A percentile compares a stretch with the other conserved stretches of the same genome.
These are phyloP conservation scores for Leccinum barrowsii DNA, from an alignment of 768 basidiomycete species.

Conservation along the genomic window DNA sequence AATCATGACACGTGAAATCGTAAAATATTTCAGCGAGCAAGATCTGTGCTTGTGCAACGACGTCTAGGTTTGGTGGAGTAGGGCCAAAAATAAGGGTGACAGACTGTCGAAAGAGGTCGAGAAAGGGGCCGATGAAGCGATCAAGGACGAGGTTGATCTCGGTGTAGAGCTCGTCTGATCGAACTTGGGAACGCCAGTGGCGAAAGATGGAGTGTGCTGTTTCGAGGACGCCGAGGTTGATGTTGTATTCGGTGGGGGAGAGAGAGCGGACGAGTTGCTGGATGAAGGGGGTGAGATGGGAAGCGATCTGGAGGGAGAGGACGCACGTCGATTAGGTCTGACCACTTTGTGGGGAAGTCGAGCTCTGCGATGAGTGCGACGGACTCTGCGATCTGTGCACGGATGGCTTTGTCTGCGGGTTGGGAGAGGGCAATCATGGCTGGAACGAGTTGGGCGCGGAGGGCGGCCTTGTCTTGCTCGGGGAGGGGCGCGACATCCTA, in stretches of 20 bases:
- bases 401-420: conserved; percentile 65
- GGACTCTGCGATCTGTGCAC: conserved; percentile 89
- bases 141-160: conserved; percentile 89
- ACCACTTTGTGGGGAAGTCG: conserved; percentile 91
- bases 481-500: conserved; percentile 73
- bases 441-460: conserved; percentile 79
- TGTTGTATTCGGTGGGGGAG: conserved; percentile 72
- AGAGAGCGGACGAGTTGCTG: conserved; percentile 89
- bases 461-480: conserved; percentile 64
- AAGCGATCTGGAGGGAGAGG: not conserved
- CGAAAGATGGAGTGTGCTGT: conserved; percentile 95
- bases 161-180: conserved; percentile 80
- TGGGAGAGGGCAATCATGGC: conserved; percentile 86
- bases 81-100: conserved; percentile 46
- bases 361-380: conserved; percentile 87
- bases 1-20: conserved; percentile 92
- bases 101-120: conserved; percentile 75
- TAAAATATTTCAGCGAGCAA: conserved; percentile 85
- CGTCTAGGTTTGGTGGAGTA: conserved; percentile 38
- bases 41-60: conserved; percentile 71
- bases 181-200: conserved; percentile 88
- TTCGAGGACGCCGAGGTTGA: conserved; percentile 88
- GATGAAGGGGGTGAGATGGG: conserved; percentile 11
- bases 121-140: conserved; percentile 81
- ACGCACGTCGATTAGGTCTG: conserved; percentile 85